Base-by-base conservation (phyloP, 2,329 filamentous ascomycete genomes). In the Alternaria conjuncta region DNA sequence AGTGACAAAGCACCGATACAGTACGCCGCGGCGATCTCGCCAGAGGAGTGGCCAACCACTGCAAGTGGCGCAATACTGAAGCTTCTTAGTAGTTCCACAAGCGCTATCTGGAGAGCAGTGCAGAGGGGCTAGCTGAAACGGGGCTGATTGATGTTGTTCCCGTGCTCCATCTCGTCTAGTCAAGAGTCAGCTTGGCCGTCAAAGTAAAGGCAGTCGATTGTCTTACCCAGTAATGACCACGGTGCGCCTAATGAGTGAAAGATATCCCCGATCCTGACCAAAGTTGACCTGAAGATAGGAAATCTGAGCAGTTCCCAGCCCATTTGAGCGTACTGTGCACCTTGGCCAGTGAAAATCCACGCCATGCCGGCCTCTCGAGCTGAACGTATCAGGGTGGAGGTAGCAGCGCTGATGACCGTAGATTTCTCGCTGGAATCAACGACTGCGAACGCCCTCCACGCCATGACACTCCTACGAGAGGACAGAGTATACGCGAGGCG, bases 1-100 rank as follows among this genome's bases (percentile, higher is more conserved):
- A 26, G 26, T 8, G 62, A 49, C 9, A 70, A 13, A 8, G 51
- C 41, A 10, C 67, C 67, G 3, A 28, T 15, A 25, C 58, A 23
- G 55, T 75, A 76, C 6, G 74, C 75, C 10, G 75, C 75, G 3
- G 68, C 71, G 36, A 78, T 75, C 45, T 78, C 75, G 8, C 75
- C 75, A 45, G 55, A 64, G 6, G 75, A 78, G 51, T 78, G 75
- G 1, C 74, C 75, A 13, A 70, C 57, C 4, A 71, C 68, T 6
- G 55, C 58, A 13, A 41, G 20, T 10, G 72, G 67, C 3, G 15
- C 18, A 15, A 76, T 61, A 18, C 41, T 8, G 7, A 20, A 59
- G 12, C 21, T 57, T 43, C 75, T 69, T 0, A 75, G 57, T 4
- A 73, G 58, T 13, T 71, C 66, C 10, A 75, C 64, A 2, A 75